Base-by-base conservation (phyloP, 345 rosid genomes). In the Lepidium africanum region DNA sequence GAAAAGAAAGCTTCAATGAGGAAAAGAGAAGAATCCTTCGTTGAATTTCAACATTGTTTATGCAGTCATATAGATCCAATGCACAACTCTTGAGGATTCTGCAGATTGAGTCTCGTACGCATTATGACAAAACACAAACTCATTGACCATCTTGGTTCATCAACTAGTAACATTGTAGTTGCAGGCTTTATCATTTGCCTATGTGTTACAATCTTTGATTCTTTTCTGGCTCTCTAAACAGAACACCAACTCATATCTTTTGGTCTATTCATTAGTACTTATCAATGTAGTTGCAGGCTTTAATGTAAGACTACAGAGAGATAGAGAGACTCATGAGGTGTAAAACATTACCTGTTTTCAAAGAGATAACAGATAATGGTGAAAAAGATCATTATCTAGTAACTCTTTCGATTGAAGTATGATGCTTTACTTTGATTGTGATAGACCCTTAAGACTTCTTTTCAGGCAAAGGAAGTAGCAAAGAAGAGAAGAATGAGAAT, bases 1-100 rank as follows among this genome's bases (percentile, higher is more conserved):
- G 82, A 9, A 19, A 1, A 89, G 91, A 59, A 87, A 2, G 84
- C 81, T n/a, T n/a, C n/a, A n/a, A n/a, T n/a, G n/a, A n/a, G n/a
- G n/a, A n/a, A n/a, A n/a, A n/a, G n/a, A 19, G 84, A 87, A 63
- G 87, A 39, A 76, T 77, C 57, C 85, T 36, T 76, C 88, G 0
- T n/a, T 19, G 25, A 47, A 19, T 48, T 32, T 21, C 5, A 45
- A 21, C n/a, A n/a, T n/a, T n/a, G n/a, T n/a, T n/a, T 87, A 87
- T 40, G 76, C 53, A 11, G 89, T 2, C 14, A 14, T 14, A 14
- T 14, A 42, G 50, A 16, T 48, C 10, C 32, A 48, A 48, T 10
- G n/a, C 13, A 23, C 54, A 38, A 38, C 10, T 3, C 21, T 14
- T 5, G 53, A 21, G 53, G 7, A 48, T 25, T 50, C 10, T 62